Evolutionary conservation across 176 grass and related monocot genomes (phyloP).

Genomic region (Pharus latifolius): DNA sequence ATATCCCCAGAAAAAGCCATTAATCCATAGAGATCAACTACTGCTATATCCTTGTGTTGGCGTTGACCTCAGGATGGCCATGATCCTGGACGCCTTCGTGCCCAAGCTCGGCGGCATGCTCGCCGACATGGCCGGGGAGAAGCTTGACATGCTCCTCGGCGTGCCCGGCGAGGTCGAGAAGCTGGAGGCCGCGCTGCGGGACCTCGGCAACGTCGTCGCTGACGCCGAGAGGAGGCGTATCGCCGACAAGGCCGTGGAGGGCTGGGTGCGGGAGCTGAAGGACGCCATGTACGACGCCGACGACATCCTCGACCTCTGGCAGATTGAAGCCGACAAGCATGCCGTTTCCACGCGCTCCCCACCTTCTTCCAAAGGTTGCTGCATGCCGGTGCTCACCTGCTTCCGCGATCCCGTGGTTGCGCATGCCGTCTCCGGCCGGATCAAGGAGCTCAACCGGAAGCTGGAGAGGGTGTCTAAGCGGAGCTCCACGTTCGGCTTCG

Average conservation of each 20-base stretch:
- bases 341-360: background rate
- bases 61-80: background rate
- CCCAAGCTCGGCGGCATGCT: conserved; percentile 1
- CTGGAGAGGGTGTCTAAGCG: background rate
- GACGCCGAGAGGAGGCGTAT: conserved; percentile 32
- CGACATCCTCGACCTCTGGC: conserved; percentile 22
- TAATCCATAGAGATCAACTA: too few species aligned
- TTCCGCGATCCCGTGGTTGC: background rate
- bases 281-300: conserved; percentile 34
- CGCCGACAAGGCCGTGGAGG: background rate
- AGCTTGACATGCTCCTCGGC: conserved; percentile 23
- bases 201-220: background rate
- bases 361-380: background rate
- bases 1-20: too few species aligned
- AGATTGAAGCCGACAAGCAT: conserved; percentile 2
- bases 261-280: conserved; percentile 28
- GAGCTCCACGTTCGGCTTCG: conserved; percentile 2
- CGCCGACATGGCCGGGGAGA: background rate
- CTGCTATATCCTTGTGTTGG: too few species aligned
- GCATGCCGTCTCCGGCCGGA: conserved; percentile 11
- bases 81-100: conserved; percentile 18
- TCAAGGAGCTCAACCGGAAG: background rate
- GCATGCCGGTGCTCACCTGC: background rate
- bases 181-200: background rate
- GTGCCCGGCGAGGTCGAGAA: conserved; percentile 24